phyloP scores from a whole-genome alignment of 2,329 filamentous ascomycete genomes.

The Cladosporium sp. region DNA sequence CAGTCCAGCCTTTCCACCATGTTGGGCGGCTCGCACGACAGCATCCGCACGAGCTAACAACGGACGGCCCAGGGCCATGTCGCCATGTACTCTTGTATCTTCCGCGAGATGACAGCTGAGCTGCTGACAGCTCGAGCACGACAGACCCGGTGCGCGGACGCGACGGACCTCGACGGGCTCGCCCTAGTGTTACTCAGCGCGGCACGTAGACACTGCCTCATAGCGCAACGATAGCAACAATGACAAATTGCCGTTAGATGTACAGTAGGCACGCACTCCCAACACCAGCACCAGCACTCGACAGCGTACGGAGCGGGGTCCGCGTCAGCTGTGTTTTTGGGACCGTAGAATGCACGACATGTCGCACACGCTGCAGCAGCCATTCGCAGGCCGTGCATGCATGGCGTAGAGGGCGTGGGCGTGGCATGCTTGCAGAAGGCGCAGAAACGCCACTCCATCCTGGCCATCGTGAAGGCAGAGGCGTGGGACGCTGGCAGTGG shows the following conservation, averaged over 20 bases:
- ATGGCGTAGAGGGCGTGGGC: neutral
- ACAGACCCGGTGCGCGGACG: neutral
- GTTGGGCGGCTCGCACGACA: neutral
- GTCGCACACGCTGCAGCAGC: neutral
- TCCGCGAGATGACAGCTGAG: neutral
- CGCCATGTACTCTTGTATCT: neutral
- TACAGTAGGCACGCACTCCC: neutral
- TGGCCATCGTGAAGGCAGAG: neutral
- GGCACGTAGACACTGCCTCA: too few species aligned
- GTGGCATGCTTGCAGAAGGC: neutral
- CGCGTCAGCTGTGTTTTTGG: neutral
- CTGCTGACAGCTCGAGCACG: neutral
- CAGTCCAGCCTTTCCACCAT: neutral
- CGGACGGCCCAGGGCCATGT: neutral
- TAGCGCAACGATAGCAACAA: neutral
- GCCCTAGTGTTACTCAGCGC: neutral
- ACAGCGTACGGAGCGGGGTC: neutral
- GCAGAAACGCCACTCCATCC: neutral
- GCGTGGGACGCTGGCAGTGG: neutral
- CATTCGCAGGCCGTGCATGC: neutral
- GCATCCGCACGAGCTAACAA: neutral
- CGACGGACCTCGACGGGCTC: neutral
- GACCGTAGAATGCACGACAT: neutral
- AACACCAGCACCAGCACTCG: neutral
- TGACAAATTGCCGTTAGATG: neutral